A percentile compares a stretch with the other conserved stretches of the same genome.
Evolutionary conservation across 2,329 filamentous ascomycete genomes (phyloP).

Genomic region (Ophiognomonia clavigignenti-juglandacearum): DNA sequence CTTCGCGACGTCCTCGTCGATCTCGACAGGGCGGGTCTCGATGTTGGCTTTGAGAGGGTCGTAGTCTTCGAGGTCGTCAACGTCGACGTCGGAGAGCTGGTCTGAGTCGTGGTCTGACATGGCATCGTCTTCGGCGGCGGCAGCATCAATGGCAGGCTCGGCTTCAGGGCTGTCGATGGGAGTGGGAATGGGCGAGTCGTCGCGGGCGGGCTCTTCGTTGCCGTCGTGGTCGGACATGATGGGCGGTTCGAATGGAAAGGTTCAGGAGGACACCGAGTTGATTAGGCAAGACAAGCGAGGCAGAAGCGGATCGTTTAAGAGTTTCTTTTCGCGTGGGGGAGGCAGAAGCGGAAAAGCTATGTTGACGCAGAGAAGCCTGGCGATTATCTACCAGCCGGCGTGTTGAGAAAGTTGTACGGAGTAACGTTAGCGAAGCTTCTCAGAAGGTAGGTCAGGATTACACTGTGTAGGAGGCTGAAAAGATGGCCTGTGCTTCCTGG

Average conservation of each 20-base stretch:
- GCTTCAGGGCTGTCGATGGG: too few relatives aligned
- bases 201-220: slow-evolving; percentile 6
- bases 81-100: slow-evolving; percentile 63
- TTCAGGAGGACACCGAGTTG: neutral
- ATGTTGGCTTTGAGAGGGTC: slow-evolving; percentile 60
- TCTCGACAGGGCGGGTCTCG: slow-evolving; percentile 59
- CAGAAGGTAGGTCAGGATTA: too few relatives aligned
- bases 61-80: slow-evolving; percentile 66
- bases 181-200: slow-evolving; percentile 3
- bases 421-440: too few relatives aligned
- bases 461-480: too few relatives aligned
- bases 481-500: neutral
- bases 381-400: too few relatives aligned
- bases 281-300: too few relatives aligned
- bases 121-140: slow-evolving; percentile 7
- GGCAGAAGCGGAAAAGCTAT: too few relatives aligned
- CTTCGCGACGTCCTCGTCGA: slow-evolving; percentile 61
- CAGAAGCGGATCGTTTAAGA: too few relatives aligned
- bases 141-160: too few relatives aligned
- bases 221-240: slow-evolving; percentile 27
- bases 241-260: neutral
- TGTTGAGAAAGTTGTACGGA: too few relatives aligned
- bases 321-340: too few relatives aligned
- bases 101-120: slow-evolving; percentile 56
- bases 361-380: too few relatives aligned